Conservation (phyloP, 768 basidiomycete genomes). For the Tulasnella sp. region DNA sequence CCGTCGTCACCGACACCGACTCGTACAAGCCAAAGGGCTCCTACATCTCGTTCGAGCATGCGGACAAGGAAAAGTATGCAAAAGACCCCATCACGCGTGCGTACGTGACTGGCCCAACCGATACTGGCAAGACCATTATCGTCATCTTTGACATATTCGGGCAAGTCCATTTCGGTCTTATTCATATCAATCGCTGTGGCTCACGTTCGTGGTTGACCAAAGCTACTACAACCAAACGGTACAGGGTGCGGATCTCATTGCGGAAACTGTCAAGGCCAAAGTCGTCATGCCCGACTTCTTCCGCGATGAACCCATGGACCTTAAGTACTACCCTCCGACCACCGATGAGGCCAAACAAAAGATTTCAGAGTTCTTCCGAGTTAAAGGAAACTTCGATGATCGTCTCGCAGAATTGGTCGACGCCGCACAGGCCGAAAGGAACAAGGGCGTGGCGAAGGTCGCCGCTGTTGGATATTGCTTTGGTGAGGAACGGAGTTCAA, state of each 20-base stretch:
- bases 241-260: slow-evolving; percentile 67
- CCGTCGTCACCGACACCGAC: slow-evolving; percentile 50
- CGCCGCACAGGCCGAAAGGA: slow-evolving; percentile 51
- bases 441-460: slow-evolving; percentile 50
- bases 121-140: slow-evolving; percentile 56
- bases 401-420: slow-evolving; percentile 49
- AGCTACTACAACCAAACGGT: slow-evolving; percentile 66
- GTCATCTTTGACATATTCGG: slow-evolving; percentile 70
- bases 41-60: slow-evolving; percentile 53
- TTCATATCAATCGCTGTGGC: not conserved
- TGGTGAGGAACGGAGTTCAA: slow-evolving; percentile 44
- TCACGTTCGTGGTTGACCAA: not conserved
- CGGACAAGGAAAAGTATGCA: slow-evolving; percentile 44
- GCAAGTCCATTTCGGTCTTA: slow-evolving; percentile 41
- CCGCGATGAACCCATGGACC: slow-evolving; percentile 55
- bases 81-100: slow-evolving; percentile 34
- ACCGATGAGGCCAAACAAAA: slow-evolving; percentile 57
- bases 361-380: slow-evolving; percentile 53
- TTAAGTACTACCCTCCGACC: slow-evolving; percentile 57
- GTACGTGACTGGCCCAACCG: slow-evolving; percentile 48
- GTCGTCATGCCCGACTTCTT: slow-evolving; percentile 74
- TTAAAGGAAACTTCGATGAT: slow-evolving; percentile 52
- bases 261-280: slow-evolving; percentile 54
- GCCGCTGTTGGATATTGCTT: slow-evolving; percentile 57
- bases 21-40: slow-evolving; percentile 56